A percentile compares a stretch with the other conserved stretches of the same genome.
Conservation (phyloP, 106 monocot species). For the Dendrobium huoshanense region DNA sequence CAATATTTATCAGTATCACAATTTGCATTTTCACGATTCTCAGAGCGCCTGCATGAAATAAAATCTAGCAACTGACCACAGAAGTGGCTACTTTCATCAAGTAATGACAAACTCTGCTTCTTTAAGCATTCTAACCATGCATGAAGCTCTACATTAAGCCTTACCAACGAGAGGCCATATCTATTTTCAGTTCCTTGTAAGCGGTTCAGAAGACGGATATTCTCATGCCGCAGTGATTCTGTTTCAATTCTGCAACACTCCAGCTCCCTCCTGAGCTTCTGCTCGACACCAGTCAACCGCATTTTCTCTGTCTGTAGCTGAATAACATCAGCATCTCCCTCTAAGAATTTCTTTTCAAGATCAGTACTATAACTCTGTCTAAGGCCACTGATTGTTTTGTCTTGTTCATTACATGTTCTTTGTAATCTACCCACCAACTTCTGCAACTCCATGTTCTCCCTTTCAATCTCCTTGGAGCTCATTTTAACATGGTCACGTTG, state of each 20-base stretch:
- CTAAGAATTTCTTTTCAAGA: slow-evolving; percentile 23
- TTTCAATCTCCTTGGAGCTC: slow-evolving; percentile 57
- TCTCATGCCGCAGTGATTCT: slow-evolving; percentile 68
- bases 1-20: slow-evolving; percentile 26
- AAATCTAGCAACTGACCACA: slow-evolving; percentile 39
- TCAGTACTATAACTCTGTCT: slow-evolving; percentile 48
- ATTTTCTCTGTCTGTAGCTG: slow-evolving; percentile 63
- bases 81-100: slow-evolving; percentile 45
- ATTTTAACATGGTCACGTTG: slow-evolving; percentile 35
- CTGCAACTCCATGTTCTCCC: slow-evolving; percentile 61
- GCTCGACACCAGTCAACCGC: slow-evolving; percentile 75
- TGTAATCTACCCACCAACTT: slow-evolving; percentile 53
- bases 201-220: slow-evolving; percentile 44
- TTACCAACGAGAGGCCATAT: slow-evolving; percentile 18
- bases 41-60: slow-evolving; percentile 24
- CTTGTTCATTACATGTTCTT: slow-evolving; percentile 67
- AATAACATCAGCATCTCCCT: slow-evolving; percentile 26
- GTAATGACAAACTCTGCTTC: slow-evolving; percentile 42
- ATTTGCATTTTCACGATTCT: slow-evolving; percentile 11
- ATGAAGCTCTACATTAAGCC: slow-evolving; percentile 57
- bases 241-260: slow-evolving; percentile 58
- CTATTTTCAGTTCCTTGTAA: slow-evolving; percentile 33
- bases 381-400: slow-evolving; percentile 71
- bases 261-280: slow-evolving; percentile 64
- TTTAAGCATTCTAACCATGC: slow-evolving; percentile 50